A percentile compares a stretch with the other conserved stretches of the same genome.
Evolutionary conservation across 1,284 basidiomycete species (phyloP).

Genomic region (Puccinia triticina): DNA sequence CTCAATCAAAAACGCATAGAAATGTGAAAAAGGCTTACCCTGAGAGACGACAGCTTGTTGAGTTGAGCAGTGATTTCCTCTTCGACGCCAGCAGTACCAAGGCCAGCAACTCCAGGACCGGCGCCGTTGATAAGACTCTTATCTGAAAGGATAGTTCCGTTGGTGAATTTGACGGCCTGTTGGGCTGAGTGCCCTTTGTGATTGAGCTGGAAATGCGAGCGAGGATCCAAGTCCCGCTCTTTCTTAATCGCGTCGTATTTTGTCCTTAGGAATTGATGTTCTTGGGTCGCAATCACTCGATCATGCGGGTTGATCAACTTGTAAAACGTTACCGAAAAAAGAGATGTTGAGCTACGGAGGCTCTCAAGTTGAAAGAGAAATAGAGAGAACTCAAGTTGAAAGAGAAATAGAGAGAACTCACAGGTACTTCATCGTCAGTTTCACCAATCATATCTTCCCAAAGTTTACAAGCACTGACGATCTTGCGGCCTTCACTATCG

Average conservation of each 20-base stretch:
- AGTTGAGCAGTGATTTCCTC: constrained; percentile 47
- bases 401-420: not conserved
- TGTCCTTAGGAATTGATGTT: constrained; percentile 41
- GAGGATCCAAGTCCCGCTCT: constrained; percentile 44
- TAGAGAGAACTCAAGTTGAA: not conserved
- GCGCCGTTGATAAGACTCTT: not conserved
- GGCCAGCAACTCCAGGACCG: not conserved
- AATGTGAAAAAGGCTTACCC: constrained; percentile 11
- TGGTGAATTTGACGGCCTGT: constrained; percentile 35
- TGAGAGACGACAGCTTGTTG: constrained; percentile 9
- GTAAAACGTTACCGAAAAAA: not conserved
- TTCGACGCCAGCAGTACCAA: constrained; percentile 15
- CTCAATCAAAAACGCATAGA: not conserved
- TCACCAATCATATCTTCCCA: constrained; percentile 52
- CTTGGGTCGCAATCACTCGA: constrained; percentile 37
- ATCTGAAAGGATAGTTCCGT: constrained; percentile 20
- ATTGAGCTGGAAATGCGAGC: constrained; percentile 44
- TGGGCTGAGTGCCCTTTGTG: constrained; percentile 33
- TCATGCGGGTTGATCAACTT: constrained; percentile 35
- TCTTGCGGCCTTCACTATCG: constrained; percentile 63
- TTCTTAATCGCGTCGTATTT: constrained; percentile 44
- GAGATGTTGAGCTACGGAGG: not conserved
- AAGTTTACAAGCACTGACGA: constrained; percentile 42
- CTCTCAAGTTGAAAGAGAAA: not conserved
- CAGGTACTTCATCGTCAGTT: constrained; percentile 46